Evolutionary conservation across 352 stramenopile genomes (phyloP), one percentile per base, ranked within the genome.

Genomic region (Pythium aquatile): DNA sequence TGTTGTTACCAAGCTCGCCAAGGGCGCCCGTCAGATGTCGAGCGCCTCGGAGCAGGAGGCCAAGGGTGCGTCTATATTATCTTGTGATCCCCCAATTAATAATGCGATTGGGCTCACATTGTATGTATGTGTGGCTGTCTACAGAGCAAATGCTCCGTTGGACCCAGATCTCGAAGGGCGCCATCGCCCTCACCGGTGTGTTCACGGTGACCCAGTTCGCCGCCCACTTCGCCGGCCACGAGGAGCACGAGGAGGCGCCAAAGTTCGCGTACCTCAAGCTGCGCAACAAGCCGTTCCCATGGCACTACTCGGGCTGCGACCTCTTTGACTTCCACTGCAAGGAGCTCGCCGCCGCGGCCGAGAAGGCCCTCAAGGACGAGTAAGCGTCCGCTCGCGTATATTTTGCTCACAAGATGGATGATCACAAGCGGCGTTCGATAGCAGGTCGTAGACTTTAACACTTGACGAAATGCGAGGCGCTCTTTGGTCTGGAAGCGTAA

Each of bases 221-320:
- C 57, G 72, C 78, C 58, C 73, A 84, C 69, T 66, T 72, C 14
- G 53, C 48, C 63, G 70, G 69, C 55, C 48, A 74, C 58, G 54
- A 74, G 66, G 75, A 80, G 42, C 78, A 92, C 75, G 71, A 93
- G 37, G 75, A 89, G 58, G 70, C 63, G 29, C 79, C 81, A 4
- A 77, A 75, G 53, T 95, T 79, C 74, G 73, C 84, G 40, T 92
- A 95, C 81, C 83, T 93, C 69, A 95, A 92, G 76, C 78, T 95
- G 59, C 86, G 86, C 74, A 95, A 74, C 72, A 95, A 95, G 77
- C 86, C 86, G 28, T 95, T 86, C 75, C 86, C 86, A 64, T 95
- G 86, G 86, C 63, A 85, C 39, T 84, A 86, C 61, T 81, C 86
- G 61, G 61, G 83, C 77, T 95, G 86, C 75, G 85, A 95, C 79